phyloP scores from a whole-genome alignment of 164 flowering plant genomes.

The Magnolia changhungtana region DNA sequence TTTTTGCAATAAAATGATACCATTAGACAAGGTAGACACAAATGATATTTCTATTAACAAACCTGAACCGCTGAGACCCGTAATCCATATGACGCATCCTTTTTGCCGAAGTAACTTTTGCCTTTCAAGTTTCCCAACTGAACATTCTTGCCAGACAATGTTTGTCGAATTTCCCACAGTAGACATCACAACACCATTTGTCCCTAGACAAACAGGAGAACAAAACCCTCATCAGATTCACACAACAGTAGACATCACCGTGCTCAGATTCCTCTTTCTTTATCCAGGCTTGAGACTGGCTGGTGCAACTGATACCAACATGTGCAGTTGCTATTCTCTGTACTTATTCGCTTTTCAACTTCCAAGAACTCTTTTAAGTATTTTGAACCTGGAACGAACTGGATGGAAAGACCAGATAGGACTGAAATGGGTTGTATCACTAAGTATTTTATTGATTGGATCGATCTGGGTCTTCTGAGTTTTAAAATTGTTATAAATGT shows the following conservation, averaged over 20 bases:
- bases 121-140: conserved; percentile 63
- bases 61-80: conserved; percentile 98
- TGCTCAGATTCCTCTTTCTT: no score
- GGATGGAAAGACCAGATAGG: no score
- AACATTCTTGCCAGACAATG: conserved; percentile 79
- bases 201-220: conserved; percentile 8
- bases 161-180: conserved; percentile 55
- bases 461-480: no score
- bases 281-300: no score
- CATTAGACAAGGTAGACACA: neutral
- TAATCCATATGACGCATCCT: conserved; percentile 91
- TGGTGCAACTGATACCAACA: no score
- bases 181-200: conserved; percentile 25
- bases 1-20: conserved; percentile 2
- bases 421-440: no score
- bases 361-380: no score
- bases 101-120: conserved; percentile 69
- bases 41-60: conserved; percentile 16
- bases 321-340: no score
- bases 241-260: neutral
- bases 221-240: neutral
- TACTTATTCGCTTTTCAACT: no score
- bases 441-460: no score
- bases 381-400: no score
- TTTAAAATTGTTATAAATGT: no score